Conservation (phyloP, 2,329 filamentous ascomycete genomes). For the Leptographium radiaticola region DNA sequence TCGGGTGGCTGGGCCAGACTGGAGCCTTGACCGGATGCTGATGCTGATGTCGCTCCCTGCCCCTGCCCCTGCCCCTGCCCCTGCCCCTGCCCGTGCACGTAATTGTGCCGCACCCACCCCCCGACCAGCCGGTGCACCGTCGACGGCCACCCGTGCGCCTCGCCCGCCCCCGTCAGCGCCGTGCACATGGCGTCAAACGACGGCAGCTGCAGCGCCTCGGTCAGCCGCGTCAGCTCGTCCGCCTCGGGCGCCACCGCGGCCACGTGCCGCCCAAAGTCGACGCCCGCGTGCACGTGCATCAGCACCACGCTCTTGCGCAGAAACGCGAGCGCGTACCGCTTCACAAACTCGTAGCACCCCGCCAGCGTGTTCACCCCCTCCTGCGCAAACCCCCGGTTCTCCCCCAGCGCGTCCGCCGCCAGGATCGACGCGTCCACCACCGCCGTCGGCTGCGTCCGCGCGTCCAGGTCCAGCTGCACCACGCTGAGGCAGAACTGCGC, state of each 20-base stretch:
- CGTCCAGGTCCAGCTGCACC: conserved; percentile 30
- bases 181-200: conserved; percentile 67
- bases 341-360: conserved; percentile 47
- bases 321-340: conserved; percentile 81
- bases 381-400: conserved; percentile 40
- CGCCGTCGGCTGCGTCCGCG: conserved; percentile 9
- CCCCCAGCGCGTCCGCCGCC: conserved; percentile 16
- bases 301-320: conserved; percentile 75
- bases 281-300: conserved; percentile 75
- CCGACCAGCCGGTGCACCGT: conserved; percentile 31
- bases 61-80: conserved; percentile 2
- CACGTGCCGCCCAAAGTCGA: conserved; percentile 67
- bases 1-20: no score
- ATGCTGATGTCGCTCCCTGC: not conserved
- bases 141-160: conserved; percentile 35
- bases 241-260: conserved; percentile 45
- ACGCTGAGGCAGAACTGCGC: conserved; percentile 39
- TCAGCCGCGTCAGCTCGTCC: conserved; percentile 72
- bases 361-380: conserved; percentile 38
- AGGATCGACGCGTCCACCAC: conserved; percentile 20
- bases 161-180: conserved; percentile 31
- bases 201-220: conserved; percentile 61
- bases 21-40: no score
- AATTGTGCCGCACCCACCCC: conserved; percentile 60
- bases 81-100: conserved; percentile 17